Percentiles rank a stretch among this genome's conserved stretches.
Conservation (phyloP, 1,284 basidiomycete genomes). For the Rhodotorula glutinis region DNA sequence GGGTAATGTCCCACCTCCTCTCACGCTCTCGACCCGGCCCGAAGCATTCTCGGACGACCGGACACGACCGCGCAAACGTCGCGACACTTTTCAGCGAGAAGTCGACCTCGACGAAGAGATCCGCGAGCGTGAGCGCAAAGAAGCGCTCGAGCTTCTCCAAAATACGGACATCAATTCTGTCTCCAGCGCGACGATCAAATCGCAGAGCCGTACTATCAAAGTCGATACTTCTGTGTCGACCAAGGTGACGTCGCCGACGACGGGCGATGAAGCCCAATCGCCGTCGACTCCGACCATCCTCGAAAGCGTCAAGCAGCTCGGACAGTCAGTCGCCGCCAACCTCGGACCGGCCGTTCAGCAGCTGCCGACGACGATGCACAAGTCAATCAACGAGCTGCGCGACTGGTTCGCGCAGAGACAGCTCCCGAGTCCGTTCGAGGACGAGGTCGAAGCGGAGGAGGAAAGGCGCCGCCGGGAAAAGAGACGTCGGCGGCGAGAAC, state of each 20-base stretch:
- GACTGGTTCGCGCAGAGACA: conserved; percentile 11
- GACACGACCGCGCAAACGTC: conserved; percentile 1
- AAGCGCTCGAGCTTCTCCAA: conserved; percentile 14
- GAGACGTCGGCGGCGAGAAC: background rate
- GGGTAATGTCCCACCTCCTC: background rate
- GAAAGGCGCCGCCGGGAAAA: background rate
- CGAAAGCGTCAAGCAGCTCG: conserved; percentile 18
- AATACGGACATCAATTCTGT: conserved; percentile 18
- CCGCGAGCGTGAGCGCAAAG: background rate
- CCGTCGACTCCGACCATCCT: conserved; percentile 22
- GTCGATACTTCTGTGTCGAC: background rate
- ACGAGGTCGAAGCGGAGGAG: conserved; percentile 10
- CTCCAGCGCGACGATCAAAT: too few relatives aligned
- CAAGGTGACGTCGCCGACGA: background rate
- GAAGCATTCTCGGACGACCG: background rate
- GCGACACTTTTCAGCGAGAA: conserved; percentile 23
- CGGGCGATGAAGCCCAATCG: background rate
- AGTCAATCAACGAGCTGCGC: conserved; percentile 6
- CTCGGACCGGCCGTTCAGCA: conserved; percentile 19
- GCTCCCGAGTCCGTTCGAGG: background rate
- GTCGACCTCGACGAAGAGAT: conserved; percentile 20
- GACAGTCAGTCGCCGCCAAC: conserved; percentile 9
- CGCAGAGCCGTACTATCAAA: background rate
- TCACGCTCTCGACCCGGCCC: background rate
- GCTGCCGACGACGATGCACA: conserved; percentile 14